Percentiles rank a stretch among this genome's conserved stretches.
phyloP scores from a whole-genome alignment of 306 rosid species.

The Phaseolus lunatus region DNA sequence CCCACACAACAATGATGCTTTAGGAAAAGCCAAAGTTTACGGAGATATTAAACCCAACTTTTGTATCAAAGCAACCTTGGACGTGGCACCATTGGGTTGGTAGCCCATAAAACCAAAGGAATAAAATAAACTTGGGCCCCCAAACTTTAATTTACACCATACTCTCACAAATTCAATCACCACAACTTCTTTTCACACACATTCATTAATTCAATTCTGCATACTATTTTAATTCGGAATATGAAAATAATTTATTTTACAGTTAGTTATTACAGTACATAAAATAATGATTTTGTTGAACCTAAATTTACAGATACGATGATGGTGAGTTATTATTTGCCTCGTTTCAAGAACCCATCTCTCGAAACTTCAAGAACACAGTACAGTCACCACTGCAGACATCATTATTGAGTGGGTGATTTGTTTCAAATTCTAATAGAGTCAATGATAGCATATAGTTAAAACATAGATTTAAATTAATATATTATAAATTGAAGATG shows the following conservation, averaged over 20 bases:
- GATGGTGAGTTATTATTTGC: not conserved
- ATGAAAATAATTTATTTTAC: not conserved
- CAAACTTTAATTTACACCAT: not conserved
- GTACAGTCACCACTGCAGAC: not conserved
- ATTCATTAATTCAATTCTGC: not conserved
- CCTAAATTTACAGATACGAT: not conserved
- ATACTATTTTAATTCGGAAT: no score
- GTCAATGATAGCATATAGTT: not conserved
- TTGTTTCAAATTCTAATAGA: not conserved
- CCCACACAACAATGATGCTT: slow-evolving; percentile 22
- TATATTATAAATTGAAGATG: not conserved
- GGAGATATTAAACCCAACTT: slow-evolving; percentile 34
- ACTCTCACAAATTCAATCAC: no score
- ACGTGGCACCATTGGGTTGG: slow-evolving; percentile 36
- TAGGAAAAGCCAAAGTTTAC: slow-evolving; percentile 42
- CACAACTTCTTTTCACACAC: not conserved
- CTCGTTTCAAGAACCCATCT: not conserved
- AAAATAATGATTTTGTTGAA: not conserved
- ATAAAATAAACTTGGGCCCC: not conserved
- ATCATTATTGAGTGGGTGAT: not conserved
- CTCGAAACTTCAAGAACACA: slow-evolving; percentile 3
- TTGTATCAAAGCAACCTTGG: slow-evolving; percentile 25
- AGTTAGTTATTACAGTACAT: not conserved
- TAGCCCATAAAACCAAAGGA: not conserved
- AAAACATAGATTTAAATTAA: not conserved